These are phyloP conservation scores for Lasiosphaeria miniovina DNA, from an alignment of 495 filamentous ascomycete genomes.

Conservation along the genomic window DNA sequence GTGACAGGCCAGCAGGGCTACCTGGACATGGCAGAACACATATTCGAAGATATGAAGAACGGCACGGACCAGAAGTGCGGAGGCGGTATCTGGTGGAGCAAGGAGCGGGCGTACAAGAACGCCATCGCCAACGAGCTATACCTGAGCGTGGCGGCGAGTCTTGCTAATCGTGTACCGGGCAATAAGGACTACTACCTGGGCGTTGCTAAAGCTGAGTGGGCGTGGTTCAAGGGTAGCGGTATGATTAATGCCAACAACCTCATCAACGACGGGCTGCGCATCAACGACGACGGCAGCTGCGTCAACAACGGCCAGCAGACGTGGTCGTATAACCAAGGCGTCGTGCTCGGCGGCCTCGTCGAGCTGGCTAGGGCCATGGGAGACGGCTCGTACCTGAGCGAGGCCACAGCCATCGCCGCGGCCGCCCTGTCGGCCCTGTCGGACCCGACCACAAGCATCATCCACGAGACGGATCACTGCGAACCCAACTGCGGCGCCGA, in stretches of 20 bases:
- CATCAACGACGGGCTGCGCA: constrained; percentile 67
- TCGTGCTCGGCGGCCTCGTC: constrained; percentile 68
- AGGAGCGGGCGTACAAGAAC: constrained; percentile 56
- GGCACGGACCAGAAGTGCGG: constrained; percentile 55
- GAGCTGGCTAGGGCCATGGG: constrained; percentile 59
- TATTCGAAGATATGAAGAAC: constrained; percentile 61
- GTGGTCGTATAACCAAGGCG: constrained; percentile 82
- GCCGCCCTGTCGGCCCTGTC: constrained; percentile 57
- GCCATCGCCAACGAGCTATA: constrained; percentile 78
- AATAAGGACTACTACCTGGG: constrained; percentile 51
- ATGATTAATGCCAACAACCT: constrained; percentile 63
- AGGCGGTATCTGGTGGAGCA: constrained; percentile 71
- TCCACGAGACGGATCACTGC: constrained; percentile 56
- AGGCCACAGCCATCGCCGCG: constrained; percentile 62
- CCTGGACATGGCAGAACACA: constrained; percentile 53
- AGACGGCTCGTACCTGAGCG: constrained; percentile 49
- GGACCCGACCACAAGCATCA: constrained; percentile 52
- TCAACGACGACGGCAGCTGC: constrained; percentile 46
- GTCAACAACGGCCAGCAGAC: constrained; percentile 61
- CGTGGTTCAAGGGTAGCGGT: constrained; percentile 64
- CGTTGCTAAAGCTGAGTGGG: constrained; percentile 58
- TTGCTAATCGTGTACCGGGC: constrained; percentile 61
- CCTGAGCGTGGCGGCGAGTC: constrained; percentile 63
- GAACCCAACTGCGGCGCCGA: constrained; percentile 62
- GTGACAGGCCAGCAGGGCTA: constrained; percentile 52